Evolutionary conservation across 2,329 filamentous ascomycete genomes (phyloP).

Genomic region (Mycosphaerella sp.): DNA sequence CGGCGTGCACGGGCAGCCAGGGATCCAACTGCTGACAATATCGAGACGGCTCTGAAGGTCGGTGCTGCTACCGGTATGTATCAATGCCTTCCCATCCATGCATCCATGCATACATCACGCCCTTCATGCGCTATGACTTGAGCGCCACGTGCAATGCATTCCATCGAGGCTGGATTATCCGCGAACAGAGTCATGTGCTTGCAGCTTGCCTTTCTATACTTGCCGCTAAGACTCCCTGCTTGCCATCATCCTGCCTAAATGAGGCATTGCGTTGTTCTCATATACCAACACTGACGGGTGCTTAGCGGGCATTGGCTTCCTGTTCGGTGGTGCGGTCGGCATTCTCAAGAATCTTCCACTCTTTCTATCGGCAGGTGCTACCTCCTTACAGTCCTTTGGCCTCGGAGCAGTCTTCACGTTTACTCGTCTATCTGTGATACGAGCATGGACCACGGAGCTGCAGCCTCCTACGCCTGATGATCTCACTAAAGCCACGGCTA

Average conservation of each 20-base stretch:
- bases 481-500: conserved; percentile 59
- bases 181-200: background rate
- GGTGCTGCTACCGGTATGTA: conserved; percentile 32
- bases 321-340: conserved; percentile 42
- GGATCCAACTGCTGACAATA: conserved; percentile 22
- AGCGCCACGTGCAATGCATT: too few relatives aligned
- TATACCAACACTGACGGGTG: conserved; percentile 2
- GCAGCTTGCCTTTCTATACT: too few relatives aligned
- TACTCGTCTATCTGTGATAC: conserved; percentile 41
- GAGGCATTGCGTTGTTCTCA: too few relatives aligned
- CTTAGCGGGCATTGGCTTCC: conserved; percentile 60
- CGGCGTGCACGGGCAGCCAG: conserved; percentile 8
- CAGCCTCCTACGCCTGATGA: conserved; percentile 39
- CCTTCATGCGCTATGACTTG: too few relatives aligned
- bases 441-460: conserved; percentile 27
- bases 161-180: background rate
- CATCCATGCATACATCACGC: too few relatives aligned
- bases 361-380: conserved; percentile 62
- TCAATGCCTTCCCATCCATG: conserved; percentile 4
- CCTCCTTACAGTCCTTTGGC: conserved; percentile 74
- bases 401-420: conserved; percentile 73
- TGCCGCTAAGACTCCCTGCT: too few relatives aligned
- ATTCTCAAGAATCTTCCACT: conserved; percentile 59
- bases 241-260: too few relatives aligned
- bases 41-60: conserved; percentile 32